Conservation (phyloP, 257 asterid genomes). For the Ballota nigra region DNA sequence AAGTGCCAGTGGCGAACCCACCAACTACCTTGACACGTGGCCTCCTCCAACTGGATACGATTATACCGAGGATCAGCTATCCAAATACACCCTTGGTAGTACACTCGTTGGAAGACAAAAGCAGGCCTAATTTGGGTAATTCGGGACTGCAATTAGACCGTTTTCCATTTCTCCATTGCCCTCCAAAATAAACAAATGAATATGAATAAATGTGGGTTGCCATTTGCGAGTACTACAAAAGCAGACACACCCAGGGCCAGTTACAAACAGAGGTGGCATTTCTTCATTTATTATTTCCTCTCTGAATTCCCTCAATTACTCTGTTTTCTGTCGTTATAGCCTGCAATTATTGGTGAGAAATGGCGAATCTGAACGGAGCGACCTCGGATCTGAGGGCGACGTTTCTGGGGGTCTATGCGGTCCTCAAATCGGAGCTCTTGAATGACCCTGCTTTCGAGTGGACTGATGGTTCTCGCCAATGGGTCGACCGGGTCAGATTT, state of each 20-base stretch:
- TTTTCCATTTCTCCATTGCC: neutral
- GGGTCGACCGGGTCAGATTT: conserved; percentile 67
- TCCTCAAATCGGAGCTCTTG: conserved; percentile 77
- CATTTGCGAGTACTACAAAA: conserved; percentile 30
- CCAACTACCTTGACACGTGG: conserved; percentile 30
- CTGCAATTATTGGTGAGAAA: neutral
- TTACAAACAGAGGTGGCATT: conserved; percentile 12
- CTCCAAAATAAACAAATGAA: conserved; percentile 27
- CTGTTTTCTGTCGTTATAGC: neutral
- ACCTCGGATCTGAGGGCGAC: conserved; percentile 45
- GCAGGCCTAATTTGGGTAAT: conserved; percentile 23
- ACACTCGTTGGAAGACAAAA: neutral
- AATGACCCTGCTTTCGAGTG: conserved; percentile 77
- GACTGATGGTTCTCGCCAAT: conserved; percentile 67
- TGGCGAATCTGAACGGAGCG: conserved; percentile 45
- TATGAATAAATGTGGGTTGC: conserved; percentile 9
- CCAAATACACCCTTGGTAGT: conserved; percentile 20
- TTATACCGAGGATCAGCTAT: conserved; percentile 21
- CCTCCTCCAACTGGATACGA: conserved; percentile 15
- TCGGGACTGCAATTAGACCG: neutral
- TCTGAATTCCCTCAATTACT: neutral
- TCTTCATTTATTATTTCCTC: conserved; percentile 13
- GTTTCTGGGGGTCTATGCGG: conserved; percentile 58
- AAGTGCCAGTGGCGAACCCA: conserved; percentile 19
- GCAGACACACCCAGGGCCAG: conserved; percentile 16